Evolutionary conservation across 208 protist species (phyloP), one percentile per base, ranked within the genome.

Genomic region (Leishmania martiniquensis): DNA sequence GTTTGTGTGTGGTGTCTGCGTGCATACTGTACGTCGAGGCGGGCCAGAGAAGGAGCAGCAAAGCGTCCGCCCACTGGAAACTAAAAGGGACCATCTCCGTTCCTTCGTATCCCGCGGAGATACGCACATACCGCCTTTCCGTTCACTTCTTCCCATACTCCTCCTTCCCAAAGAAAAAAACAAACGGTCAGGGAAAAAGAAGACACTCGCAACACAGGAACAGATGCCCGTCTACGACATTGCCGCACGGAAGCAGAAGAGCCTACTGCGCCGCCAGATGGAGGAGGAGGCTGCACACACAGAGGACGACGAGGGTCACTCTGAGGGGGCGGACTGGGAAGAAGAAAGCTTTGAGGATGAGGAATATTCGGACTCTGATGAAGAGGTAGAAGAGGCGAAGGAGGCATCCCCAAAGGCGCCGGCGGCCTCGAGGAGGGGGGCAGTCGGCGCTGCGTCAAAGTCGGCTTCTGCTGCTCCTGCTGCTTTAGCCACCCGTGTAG

Each of bases 191-290:
- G 12, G 9, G 42, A 20, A 49, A 3, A 57, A 37, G 57, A 52
- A 17, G 13, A 22, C 42, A 44, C 29, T 6, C 39, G 10, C 9
- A 4, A 54, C 47, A 25, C 10, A 52, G n/a, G 47, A 47, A 25
- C 13, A 10, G 17, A 96, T 96, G 92, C 82, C 87, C 39, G 83
- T 96, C 39, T 96, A 93, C 81, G 78, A 86, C 29, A 57, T 93
- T 76, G 92, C 88, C 5, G 57, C 86, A 22, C 89, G 86, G 75
- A 92, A 91, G 74, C 84, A 84, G 76, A 88, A 88, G 79, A 76
- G 54, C 70, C 72, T 82, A 49, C 76, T 80, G 75, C 79, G 49
- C 22, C 73, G 66, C 78, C 42, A 52, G 25, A 67, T 74, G 51
- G 70, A 68, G 59, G 72, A 55, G 22, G 75, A 74, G 60, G 67